Percentiles rank a stretch among this genome's conserved stretches.
Evolutionary conservation across 345 rosid genomes (phyloP).

Genomic region (Streptanthus diversifolius): DNA sequence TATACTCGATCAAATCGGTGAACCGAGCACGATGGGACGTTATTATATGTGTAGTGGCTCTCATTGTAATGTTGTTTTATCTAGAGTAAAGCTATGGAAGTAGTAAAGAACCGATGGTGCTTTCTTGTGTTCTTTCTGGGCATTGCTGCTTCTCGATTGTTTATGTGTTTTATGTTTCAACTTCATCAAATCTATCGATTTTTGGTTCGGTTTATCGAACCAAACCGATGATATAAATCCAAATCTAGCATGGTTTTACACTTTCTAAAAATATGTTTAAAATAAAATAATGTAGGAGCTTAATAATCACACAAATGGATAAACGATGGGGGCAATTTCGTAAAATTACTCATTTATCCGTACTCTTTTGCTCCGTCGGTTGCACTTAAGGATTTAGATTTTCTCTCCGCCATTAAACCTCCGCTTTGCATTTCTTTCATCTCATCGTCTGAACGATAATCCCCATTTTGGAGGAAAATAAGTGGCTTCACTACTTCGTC

Average conservation of each 20-base stretch:
- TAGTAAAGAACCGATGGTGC: not conserved
- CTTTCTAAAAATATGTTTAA: not conserved
- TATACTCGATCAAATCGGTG: slow-evolving; percentile 28
- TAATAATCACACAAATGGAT: not conserved
- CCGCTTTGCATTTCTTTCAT: not conserved
- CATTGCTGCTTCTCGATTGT: not conserved
- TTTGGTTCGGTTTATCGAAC: not conserved
- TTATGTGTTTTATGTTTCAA: not conserved
- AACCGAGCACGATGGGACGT: slow-evolving; percentile 20
- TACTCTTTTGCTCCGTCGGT: not conserved
- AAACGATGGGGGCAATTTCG: slow-evolving; percentile 6
- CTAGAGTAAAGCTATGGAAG: not conserved
- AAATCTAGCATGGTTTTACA: no score
- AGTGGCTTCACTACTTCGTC: not conserved
- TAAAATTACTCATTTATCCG: not conserved
- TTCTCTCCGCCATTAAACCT: slow-evolving; percentile 29
- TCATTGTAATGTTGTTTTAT: slow-evolving; percentile 1
- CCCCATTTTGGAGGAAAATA: not conserved
- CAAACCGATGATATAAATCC: not conserved
- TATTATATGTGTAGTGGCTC: not conserved
- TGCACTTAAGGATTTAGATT: not conserved
- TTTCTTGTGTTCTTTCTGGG: not conserved
- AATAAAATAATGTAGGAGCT: not conserved
- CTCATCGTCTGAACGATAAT: not conserved
- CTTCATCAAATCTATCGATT: not conserved